Conservation (phyloP, 192 early-diverging fungal genomes). For the Coemansia sp. region DNA sequence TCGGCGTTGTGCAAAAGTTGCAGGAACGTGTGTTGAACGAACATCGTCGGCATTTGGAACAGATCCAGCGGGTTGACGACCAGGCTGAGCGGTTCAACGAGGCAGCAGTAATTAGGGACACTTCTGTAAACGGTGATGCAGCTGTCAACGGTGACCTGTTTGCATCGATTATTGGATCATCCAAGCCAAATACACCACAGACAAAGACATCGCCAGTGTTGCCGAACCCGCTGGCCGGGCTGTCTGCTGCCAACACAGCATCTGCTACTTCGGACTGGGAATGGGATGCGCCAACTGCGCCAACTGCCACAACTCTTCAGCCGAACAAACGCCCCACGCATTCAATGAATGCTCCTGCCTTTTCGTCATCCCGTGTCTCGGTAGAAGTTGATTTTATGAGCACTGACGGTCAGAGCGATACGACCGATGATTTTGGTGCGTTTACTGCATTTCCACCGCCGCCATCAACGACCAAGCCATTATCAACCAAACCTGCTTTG, state of each 20-base stretch:
- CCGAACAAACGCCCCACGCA: background rate
- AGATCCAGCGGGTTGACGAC: constrained; percentile 55
- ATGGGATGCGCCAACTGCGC: constrained; percentile 36
- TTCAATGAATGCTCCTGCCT: background rate
- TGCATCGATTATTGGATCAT: background rate
- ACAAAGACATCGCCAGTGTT: background rate
- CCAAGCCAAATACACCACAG: background rate
- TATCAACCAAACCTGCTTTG: background rate
- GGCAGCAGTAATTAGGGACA: background rate
- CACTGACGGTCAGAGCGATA: background rate
- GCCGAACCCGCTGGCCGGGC: constrained; percentile 20
- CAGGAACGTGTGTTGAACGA: constrained; percentile 60
- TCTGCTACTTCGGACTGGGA: constrained; percentile 19
- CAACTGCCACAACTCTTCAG: background rate
- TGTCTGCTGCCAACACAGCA: background rate
- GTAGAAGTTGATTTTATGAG: constrained; percentile 19
- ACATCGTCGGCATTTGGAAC: constrained; percentile 62
- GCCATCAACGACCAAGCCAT: background rate
- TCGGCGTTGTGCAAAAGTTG: constrained; percentile 60
- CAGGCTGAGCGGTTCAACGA: constrained; percentile 3
- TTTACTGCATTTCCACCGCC: constrained; percentile 22
- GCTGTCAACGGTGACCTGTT: background rate
- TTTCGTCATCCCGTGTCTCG: background rate
- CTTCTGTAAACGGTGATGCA: background rate
- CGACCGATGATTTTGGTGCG: constrained; percentile 28